These are phyloP conservation scores for Cytidiella melzeri DNA, from an alignment of 768 basidiomycete species.

Conservation along the genomic window DNA sequence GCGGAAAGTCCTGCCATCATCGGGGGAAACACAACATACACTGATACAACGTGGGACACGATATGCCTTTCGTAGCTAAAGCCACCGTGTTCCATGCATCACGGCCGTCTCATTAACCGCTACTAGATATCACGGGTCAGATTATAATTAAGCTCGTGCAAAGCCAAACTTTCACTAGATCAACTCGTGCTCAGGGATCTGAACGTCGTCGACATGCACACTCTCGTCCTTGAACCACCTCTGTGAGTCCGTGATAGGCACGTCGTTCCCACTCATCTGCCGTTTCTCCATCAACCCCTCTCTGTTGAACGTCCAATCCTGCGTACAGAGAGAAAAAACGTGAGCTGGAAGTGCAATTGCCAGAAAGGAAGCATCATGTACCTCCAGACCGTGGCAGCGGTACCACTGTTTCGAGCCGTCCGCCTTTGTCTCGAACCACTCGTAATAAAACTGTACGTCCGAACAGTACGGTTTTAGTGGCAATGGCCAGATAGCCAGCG, in stretches of 20 bases:
- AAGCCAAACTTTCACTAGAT: constrained; percentile 3
- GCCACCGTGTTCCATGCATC: too few species aligned
- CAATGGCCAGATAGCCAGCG: constrained; percentile 1
- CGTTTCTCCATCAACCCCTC: constrained; percentile 49
- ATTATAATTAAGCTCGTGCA: too few species aligned
- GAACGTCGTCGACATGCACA: constrained; percentile 32
- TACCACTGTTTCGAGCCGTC: constrained; percentile 35
- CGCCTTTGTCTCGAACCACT: constrained; percentile 41
- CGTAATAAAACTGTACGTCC: constrained; percentile 30
- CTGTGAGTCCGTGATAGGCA: constrained; percentile 38
- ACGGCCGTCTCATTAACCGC: too few species aligned
- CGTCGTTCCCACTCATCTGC: constrained; percentile 45
- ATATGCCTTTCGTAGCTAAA: too few species aligned
- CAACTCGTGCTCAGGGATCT: constrained; percentile 24
- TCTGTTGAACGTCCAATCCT: constrained; percentile 51
- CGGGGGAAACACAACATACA: too few species aligned
- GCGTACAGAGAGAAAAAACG: not conserved
- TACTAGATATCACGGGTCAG: too few species aligned
- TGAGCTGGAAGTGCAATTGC: not conserved
- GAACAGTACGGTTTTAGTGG: not conserved
- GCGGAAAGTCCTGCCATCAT: too few species aligned
- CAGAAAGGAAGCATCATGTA: constrained; percentile 2
- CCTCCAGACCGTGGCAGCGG: constrained; percentile 43
- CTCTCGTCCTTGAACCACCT: constrained; percentile 48
- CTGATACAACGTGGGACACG: too few species aligned